phyloP scores from a whole-genome alignment of 2,329 filamentous ascomycete genomes.

The Mycosphaerelloides madeirae region DNA sequence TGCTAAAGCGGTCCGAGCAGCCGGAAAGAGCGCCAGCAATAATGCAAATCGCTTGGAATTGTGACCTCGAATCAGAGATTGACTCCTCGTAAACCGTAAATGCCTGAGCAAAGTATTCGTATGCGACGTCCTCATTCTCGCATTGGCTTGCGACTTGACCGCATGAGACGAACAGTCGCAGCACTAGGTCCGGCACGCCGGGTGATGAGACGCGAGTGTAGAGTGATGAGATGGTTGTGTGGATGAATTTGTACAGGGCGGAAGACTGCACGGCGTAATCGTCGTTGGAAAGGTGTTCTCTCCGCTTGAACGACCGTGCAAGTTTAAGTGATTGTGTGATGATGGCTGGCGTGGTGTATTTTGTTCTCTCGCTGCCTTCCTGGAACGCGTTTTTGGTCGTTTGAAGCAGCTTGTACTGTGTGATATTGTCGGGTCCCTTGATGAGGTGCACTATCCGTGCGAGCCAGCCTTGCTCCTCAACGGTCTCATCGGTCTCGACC shows the following conservation, averaged over 20 bases:
- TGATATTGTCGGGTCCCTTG: conserved; percentile 78
- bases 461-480: conserved; percentile 97
- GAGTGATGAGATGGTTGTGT: conserved; percentile 77
- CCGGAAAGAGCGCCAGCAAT: conserved; percentile 86
- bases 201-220: conserved; percentile 71
- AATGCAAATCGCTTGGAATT: conserved; percentile 96
- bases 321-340: conserved; percentile 87
- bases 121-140: conserved; percentile 90
- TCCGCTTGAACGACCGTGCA: conserved; percentile 78
- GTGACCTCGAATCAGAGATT: conserved; percentile 89
- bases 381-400: conserved; percentile 78
- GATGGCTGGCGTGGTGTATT: conserved; percentile 89
- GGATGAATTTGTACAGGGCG: conserved; percentile 91
- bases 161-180: conserved; percentile 85
- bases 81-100: conserved; percentile 98
- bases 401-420: conserved; percentile 84
- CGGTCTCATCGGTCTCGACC: conserved; percentile 89
- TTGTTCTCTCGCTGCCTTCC: conserved; percentile 91
- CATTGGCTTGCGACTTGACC: conserved; percentile 90
- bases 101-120: conserved; percentile 96
- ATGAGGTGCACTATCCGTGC: conserved; percentile 88
- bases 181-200: conserved; percentile 77
- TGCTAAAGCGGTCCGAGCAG: conserved; percentile 75
- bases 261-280: conserved; percentile 71
- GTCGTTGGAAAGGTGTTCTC: conserved; percentile 79